Evolutionary conservation across 2,329 filamentous ascomycete genomes (phyloP).

Genomic region (Exserohilum rostratum): DNA sequence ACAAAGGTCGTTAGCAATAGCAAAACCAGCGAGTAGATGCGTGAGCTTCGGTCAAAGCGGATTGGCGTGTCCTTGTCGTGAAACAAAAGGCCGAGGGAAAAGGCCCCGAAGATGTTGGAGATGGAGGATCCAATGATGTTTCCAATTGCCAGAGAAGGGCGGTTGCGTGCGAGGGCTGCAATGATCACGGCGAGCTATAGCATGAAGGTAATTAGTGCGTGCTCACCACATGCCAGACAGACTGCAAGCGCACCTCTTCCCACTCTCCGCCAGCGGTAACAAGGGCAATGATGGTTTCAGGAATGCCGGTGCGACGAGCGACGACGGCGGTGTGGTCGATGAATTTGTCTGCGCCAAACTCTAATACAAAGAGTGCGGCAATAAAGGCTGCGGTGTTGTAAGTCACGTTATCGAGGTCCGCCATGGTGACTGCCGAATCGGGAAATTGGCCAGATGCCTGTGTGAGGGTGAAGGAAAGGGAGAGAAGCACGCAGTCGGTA

Average conservation of each 20-base stretch:
- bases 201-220: neutral
- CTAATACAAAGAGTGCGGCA: constrained; percentile 55
- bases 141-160: constrained; percentile 58
- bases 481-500: neutral
- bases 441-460: neutral
- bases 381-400: neutral
- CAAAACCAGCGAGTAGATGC: constrained; percentile 54
- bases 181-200: constrained; percentile 58
- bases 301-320: constrained; percentile 53
- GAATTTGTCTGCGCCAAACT: constrained; percentile 60
- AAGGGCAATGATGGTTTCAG: constrained; percentile 57
- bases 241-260: constrained; percentile 56
- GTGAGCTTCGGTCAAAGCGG: constrained; percentile 56
- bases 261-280: constrained; percentile 62
- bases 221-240: neutral
- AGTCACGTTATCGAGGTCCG: constrained; percentile 32
- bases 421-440: neutral
- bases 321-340: constrained; percentile 59
- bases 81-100: constrained; percentile 59
- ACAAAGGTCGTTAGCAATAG: constrained; percentile 33
- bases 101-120: constrained; percentile 63
- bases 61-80: constrained; percentile 29
- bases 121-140: constrained; percentile 62
- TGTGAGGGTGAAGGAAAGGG: neutral
- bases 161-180: constrained; percentile 54